A percentile compares a stretch with the other conserved stretches of the same genome.
Evolutionary conservation across 2,329 filamentous ascomycete species (phyloP).

Genomic region (Penicillium rolfsii): DNA sequence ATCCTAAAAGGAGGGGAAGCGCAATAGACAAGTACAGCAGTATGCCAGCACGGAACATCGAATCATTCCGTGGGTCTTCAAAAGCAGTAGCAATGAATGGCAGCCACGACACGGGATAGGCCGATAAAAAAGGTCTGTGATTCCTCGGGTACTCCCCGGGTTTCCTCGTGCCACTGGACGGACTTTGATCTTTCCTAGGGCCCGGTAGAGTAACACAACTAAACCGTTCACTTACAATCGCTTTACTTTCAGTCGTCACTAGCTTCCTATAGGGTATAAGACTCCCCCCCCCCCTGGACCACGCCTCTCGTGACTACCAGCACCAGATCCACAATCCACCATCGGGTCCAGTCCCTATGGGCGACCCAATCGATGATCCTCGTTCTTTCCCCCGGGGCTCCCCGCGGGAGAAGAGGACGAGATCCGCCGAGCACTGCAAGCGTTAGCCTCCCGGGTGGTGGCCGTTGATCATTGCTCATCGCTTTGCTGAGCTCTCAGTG

Average conservation of each 20-base stretch:
- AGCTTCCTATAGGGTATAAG: not conserved
- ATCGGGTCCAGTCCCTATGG: not conserved
- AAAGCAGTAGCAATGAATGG: too few relatives aligned
- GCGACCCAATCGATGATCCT: constrained; percentile 13
- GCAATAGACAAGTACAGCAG: not conserved
- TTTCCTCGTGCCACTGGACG: not conserved
- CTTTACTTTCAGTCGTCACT: not conserved
- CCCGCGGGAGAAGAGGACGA: constrained; percentile 31
- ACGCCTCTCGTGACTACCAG: not conserved
- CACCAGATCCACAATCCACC: not conserved
- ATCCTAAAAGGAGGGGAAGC: not conserved
- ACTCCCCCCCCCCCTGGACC: not conserved
- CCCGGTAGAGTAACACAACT: not conserved
- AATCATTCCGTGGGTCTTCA: too few relatives aligned
- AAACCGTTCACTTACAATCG: not conserved
- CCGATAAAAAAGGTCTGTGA: constrained; percentile 11
- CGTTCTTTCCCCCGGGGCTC: constrained; percentile 26
- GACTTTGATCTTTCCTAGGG: not conserved
- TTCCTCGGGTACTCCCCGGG: constrained; percentile 22
- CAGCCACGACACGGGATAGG: not conserved
- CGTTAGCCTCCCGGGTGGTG: not conserved
- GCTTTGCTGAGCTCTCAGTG: constrained; percentile 11
- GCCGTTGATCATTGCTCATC: constrained; percentile 18
- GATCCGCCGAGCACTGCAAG: constrained; percentile 15
- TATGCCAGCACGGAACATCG: too few relatives aligned